Conservation (phyloP, 148 eudicot species). For the Linanthus parryae region DNA sequence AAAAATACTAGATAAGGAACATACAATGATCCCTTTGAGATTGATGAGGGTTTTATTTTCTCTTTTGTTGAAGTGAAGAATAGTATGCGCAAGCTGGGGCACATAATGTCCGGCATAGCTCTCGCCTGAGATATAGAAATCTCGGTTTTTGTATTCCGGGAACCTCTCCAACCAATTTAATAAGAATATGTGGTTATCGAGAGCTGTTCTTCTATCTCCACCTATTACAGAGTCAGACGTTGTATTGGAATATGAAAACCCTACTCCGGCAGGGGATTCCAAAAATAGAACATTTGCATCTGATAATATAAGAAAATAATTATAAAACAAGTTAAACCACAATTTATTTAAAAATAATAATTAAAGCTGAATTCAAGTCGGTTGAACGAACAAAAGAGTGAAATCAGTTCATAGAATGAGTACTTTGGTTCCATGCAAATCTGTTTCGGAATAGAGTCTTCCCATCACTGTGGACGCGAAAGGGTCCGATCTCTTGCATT, state of each 20-base stretch:
- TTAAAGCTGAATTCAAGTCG: no score
- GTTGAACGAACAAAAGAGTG: no score
- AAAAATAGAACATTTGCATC: slow-evolving; percentile 73
- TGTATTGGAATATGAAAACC: slow-evolving; percentile 72
- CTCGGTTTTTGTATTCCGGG: slow-evolving; percentile 55
- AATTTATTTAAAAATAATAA: no score
- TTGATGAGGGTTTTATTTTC: slow-evolving; percentile 35
- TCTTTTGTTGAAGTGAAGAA: slow-evolving; percentile 40
- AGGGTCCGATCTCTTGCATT: slow-evolving; percentile 75
- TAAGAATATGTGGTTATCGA: slow-evolving; percentile 44
- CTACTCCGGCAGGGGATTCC: slow-evolving; percentile 87
- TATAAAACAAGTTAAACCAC: no score
- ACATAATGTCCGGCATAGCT: slow-evolving; percentile 84
- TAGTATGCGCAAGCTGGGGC: slow-evolving; percentile 69
- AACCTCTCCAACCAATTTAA: slow-evolving; percentile 77
- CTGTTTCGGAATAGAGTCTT: slow-evolving; percentile 53
- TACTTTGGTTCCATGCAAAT: slow-evolving; percentile 75
- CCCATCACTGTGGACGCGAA: slow-evolving; percentile 73
- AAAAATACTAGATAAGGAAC: no score
- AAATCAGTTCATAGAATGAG: no score
- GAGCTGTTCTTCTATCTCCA: slow-evolving; percentile 58
- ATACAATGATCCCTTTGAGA: slow-evolving; percentile 72
- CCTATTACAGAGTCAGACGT: slow-evolving; percentile 30
- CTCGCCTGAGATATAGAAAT: slow-evolving; percentile 68
- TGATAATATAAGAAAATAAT: slow-evolving; percentile 14